Evolutionary conservation across 495 filamentous ascomycete genomes (phyloP).

Genomic region (Clavariopsis aquatica): DNA sequence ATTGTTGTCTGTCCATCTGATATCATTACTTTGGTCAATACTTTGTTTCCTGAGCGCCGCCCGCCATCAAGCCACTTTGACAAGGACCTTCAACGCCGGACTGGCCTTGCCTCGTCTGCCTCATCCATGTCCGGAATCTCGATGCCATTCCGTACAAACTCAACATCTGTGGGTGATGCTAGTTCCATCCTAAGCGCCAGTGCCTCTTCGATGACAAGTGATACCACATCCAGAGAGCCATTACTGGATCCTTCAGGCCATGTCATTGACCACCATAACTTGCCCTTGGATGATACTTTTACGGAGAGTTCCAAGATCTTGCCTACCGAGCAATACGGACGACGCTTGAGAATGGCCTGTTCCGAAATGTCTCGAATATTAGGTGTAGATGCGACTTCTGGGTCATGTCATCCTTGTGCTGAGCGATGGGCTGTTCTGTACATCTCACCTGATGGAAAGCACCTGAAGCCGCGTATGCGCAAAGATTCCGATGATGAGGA

Average conservation of each 20-base stretch:
- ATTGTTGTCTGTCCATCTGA: constrained; percentile 74
- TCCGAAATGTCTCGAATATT: constrained; percentile 66
- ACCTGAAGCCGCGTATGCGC: constrained; percentile 69
- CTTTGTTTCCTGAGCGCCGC: constrained; percentile 66
- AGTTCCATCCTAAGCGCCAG: constrained; percentile 66
- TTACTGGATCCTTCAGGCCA: constrained; percentile 56
- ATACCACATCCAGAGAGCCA: constrained; percentile 65
- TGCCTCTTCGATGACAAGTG: constrained; percentile 67
- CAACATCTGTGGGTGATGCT: constrained; percentile 37
- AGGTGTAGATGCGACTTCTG: constrained; percentile 60
- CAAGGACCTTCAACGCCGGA: constrained; percentile 47
- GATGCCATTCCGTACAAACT: constrained; percentile 43
- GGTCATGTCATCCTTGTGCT: constrained; percentile 69
- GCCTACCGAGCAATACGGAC: constrained; percentile 47
- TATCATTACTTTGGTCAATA: constrained; percentile 67
- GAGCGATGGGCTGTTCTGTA: constrained; percentile 76
- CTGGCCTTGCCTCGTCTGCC: constrained; percentile 60
- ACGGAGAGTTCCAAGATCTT: constrained; percentile 25
- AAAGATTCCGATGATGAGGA: constrained; percentile 67
- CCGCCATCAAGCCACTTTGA: constrained; percentile 53
- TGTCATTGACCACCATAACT: constrained; percentile 11
- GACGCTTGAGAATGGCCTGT: constrained; percentile 55
- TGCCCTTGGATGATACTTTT: constrained; percentile 24
- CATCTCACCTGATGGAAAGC: constrained; percentile 68
- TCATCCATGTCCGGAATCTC: constrained; percentile 69